Base-by-base conservation (phyloP, 2,329 filamentous ascomycete species). In the Aspergillus japonicus region DNA sequence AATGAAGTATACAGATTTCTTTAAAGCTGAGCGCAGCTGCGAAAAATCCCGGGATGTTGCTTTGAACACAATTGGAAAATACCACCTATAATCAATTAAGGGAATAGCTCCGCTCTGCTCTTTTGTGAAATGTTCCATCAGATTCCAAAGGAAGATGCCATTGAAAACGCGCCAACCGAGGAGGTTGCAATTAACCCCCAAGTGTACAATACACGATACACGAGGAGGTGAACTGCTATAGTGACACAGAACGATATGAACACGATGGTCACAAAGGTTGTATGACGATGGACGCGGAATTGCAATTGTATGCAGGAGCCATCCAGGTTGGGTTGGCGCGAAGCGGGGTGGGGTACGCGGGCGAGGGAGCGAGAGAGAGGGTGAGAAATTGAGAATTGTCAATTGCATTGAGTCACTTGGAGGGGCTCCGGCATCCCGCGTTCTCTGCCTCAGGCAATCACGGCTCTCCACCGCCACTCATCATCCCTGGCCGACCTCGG, bases 121-220 rank as follows among this genome's bases (percentile, higher is more conserved):
- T 44, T 44, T 8, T 5, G 14, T 44, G 16, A 44, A 33, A 31
- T 47, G 50, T 74, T 74, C 72, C 67, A 74, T 72, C 50, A 52
- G 70, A 67, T 74, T 74, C 72, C 64, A 73, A 65, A 63, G 47
- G 52, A 65, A 54, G 48, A 61, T 71, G 68, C 66, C 66, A 70
- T 58, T 57, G 51, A 62, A 72, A 67, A 70, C 5, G 69, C 69
- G 68, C 61, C 61, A 50, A 39, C 57, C 60, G 60, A 60, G 60
- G 42, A 42, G 39, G 39, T 16, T 16, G 6, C 12, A 16, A 7
- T 44, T 10, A 10, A 44, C 14, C 16, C 14, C 16, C 14, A 44
- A 19, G 39, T 16, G 39, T 44, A 14, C n/a, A 44, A 44, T 35
- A 35, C 14, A 44, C 14, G 16, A 19, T 29, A 29, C 26, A 44